These are phyloP conservation scores for Thuja plicata DNA, from an alignment of 83 land plant species.

Conservation along the genomic window DNA sequence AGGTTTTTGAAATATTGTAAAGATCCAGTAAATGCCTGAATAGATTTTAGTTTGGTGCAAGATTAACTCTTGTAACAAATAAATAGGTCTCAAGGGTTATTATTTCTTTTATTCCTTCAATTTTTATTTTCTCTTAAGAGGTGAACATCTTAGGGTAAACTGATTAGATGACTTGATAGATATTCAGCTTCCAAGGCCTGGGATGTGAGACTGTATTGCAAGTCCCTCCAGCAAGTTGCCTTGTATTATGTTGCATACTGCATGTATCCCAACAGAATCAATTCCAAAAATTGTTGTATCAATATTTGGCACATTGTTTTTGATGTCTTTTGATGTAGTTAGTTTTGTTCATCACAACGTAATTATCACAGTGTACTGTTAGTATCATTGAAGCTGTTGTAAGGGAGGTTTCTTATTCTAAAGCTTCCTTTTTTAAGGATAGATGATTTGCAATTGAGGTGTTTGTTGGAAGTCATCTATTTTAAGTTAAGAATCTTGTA, in stretches of 20 bases:
- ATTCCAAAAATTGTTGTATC: background rate
- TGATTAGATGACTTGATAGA: background rate
- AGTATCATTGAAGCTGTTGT: background rate
- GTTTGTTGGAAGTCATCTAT: background rate
- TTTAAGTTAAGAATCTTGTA: background rate
- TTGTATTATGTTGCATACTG: background rate
- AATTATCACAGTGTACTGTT: background rate
- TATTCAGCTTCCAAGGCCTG: slow-evolving; percentile 8
- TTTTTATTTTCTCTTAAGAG: background rate
- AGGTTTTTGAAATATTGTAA: background rate
- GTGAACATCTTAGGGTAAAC: background rate
- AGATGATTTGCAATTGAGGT: background rate
- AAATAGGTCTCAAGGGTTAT: background rate
- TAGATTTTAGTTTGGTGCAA: background rate
- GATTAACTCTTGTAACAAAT: slow-evolving; percentile 3
- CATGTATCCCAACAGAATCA: background rate
- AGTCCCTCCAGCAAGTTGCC: background rate
- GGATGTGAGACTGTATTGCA: slow-evolving; percentile 9
- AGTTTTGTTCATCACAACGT: background rate
- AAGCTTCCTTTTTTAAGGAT: background rate
- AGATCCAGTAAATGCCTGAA: background rate
- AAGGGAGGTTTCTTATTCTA: background rate
- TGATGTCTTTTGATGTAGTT: background rate
- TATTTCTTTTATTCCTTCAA: background rate
- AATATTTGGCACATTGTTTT: background rate